These are phyloP conservation scores for Monosporascus ibericus DNA, from an alignment of 2,329 filamentous ascomycete species.

Conservation along the genomic window DNA sequence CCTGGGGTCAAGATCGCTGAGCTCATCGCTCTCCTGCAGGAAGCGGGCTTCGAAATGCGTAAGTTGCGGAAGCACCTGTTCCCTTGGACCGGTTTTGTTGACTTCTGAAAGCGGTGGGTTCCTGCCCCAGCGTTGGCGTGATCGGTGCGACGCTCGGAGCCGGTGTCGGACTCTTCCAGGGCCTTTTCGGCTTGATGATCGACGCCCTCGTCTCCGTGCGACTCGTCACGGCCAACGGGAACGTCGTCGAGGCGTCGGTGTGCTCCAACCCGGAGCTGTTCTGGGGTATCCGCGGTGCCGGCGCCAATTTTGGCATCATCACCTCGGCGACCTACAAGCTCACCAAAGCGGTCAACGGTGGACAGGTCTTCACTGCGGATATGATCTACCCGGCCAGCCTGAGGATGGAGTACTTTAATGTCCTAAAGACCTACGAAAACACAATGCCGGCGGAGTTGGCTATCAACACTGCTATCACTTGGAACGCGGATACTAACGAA, in stretches of 20 bases:
- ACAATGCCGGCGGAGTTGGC: constrained; percentile 5
- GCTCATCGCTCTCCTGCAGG: constrained; percentile 6
- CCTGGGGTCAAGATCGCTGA: constrained; percentile 59
- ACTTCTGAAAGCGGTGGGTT: constrained; percentile 4
- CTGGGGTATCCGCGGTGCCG: constrained; percentile 17
- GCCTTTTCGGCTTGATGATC: constrained; percentile 11
- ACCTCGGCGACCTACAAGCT: constrained; percentile 13
- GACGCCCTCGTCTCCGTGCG: constrained; percentile 11
- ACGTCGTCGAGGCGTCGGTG: constrained; percentile 8
- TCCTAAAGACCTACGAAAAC: constrained; percentile 1
- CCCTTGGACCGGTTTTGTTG: neutral
- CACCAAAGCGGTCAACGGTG: constrained; percentile 2
- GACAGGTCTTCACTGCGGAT: constrained; percentile 8
- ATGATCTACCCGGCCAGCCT: constrained; percentile 1
- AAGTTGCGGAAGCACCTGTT: constrained; percentile 4
- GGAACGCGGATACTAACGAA: constrained; percentile 2
- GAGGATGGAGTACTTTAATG: constrained; percentile 3
- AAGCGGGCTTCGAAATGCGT: constrained; percentile 14
- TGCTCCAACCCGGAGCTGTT: constrained; percentile 12
- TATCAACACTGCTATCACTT: constrained; percentile 2
- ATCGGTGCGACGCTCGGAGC: constrained; percentile 12
- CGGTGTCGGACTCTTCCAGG: constrained; percentile 10
- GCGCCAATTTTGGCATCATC: constrained; percentile 16
- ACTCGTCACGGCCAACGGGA: constrained; percentile 11
- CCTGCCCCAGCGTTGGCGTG: constrained; percentile 3